Base-by-base conservation (phyloP, 345 rosid species). In the Salix koriyanagi region DNA sequence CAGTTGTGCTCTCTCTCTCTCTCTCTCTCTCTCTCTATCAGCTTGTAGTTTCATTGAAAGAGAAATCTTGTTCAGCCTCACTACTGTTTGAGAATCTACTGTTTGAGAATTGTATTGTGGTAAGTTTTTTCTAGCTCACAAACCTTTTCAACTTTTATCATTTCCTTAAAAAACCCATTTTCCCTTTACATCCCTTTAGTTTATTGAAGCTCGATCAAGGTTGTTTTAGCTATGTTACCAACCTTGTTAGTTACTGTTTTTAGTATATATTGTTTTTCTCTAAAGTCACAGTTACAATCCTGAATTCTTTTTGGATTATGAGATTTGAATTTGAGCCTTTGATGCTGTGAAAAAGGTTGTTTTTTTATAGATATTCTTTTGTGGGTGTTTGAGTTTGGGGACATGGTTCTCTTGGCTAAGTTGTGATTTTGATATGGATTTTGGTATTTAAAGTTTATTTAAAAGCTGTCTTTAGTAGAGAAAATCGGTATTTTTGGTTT, bases 141-240 rank as follows among this genome's bases (percentile, higher is more conserved):
- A 18, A 16, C 76, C 67, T 70, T 82, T 67, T 70, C 52, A 23
- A 28, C 34, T 60, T 67, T 64, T 74, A 12, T 75, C 64, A 36
- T 67, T 78, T 66, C 23, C 37, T 76, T 54, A 5, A 2, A 37
- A 69, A 71, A 79, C 81, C 80, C 79, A 71, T 71, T 76, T 58
- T 44, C 28, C 18, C 56, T 71, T 72, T 79, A 82, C 80, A 42
- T 74, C 66, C 75, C 78, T 84, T 74, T 78, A 54, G 82, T 44
- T 65, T 54, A 11, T 80, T 77, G 66, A 74, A 86, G 75, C 76
- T 89, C 76, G 89, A 87, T 88, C 86, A 81, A 85, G 79, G 74
- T 79, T 48, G 54, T 74, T 83, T 79, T 76, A 48, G 34, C 67
- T 77, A 52, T 54, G 30, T 56, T 77, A 39, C 36, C 25, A 71